Percentiles rank a stretch among this genome's conserved stretches.
Conservation (phyloP, 2,329 filamentous ascomycete genomes). For the Rhinocladiella similis region DNA sequence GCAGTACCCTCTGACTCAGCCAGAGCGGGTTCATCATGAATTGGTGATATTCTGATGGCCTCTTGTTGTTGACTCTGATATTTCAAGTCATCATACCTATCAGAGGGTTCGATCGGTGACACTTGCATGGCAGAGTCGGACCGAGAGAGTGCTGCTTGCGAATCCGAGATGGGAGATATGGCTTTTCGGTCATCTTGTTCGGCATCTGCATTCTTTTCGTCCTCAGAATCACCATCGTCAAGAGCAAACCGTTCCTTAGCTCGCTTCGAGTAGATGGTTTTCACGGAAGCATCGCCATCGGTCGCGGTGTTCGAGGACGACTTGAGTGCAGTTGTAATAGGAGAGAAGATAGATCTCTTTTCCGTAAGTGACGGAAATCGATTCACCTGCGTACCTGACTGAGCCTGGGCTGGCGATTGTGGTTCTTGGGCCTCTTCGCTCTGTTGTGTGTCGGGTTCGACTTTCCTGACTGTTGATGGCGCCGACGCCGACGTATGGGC, state of each 20-base stretch:
- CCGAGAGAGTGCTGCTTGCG: slow-evolving; percentile 46
- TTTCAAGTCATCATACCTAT: slow-evolving; percentile 69
- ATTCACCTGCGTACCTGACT: slow-evolving; percentile 16
- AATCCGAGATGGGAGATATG: slow-evolving; percentile 18
- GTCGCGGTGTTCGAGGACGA: slow-evolving; percentile 17
- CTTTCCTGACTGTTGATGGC: slow-evolving; percentile 18
- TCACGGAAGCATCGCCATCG: slow-evolving; percentile 17
- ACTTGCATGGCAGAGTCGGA: slow-evolving; percentile 70
- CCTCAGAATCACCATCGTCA: slow-evolving; percentile 28
- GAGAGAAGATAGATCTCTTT: slow-evolving; percentile 26
- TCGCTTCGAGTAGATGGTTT: slow-evolving; percentile 26
- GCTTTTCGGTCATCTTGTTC: slow-evolving; percentile 12
- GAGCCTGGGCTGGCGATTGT: slow-evolving; percentile 2
- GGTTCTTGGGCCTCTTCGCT: background rate
- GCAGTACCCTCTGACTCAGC: slow-evolving; percentile 35
- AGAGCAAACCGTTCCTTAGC: slow-evolving; percentile 29
- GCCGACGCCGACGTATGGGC: slow-evolving; percentile 18
- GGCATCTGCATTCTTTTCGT: slow-evolving; percentile 19
- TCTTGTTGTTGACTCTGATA: slow-evolving; percentile 65
- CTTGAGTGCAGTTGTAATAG: slow-evolving; percentile 23
- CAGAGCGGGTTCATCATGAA: slow-evolving; percentile 32
- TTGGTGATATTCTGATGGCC: slow-evolving; percentile 22
- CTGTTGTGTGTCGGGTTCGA: slow-evolving; percentile 12
- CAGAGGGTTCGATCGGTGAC: slow-evolving; percentile 54
- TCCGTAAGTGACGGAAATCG: slow-evolving; percentile 28